Evolutionary conservation across 768 basidiomycete genomes (phyloP).

Genomic region (Cystofilobasidium bisporidii): DNA sequence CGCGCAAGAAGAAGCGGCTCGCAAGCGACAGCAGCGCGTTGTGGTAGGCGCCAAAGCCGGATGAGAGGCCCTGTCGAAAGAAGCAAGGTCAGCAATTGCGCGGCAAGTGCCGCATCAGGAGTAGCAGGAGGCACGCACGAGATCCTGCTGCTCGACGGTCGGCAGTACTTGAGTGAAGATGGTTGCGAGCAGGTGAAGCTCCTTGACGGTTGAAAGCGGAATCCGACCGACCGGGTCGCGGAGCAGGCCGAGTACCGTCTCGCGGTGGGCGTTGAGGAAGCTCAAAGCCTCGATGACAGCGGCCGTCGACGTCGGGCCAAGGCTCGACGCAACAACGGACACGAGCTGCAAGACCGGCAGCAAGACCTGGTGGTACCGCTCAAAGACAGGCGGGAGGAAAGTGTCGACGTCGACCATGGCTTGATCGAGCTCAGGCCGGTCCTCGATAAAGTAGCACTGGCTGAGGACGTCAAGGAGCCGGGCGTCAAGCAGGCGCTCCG

Average conservation of each 20-base stretch:
- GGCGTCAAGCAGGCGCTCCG: slow-evolving; percentile 70
- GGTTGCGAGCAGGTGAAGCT: slow-evolving; percentile 67
- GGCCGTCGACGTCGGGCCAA: slow-evolving; percentile 59
- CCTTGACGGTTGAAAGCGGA: slow-evolving; percentile 60
- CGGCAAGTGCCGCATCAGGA: too few species aligned
- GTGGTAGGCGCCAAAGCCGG: slow-evolving; percentile 80
- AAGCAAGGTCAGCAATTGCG: background rate
- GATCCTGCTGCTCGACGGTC: slow-evolving; percentile 61
- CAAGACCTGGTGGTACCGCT: slow-evolving; percentile 82
- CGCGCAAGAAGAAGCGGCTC: slow-evolving; percentile 56
- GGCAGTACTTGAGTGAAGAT: slow-evolving; percentile 61
- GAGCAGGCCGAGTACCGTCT: slow-evolving; percentile 71
- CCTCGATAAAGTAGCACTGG: slow-evolving; percentile 77
- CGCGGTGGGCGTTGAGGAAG: slow-evolving; percentile 71
- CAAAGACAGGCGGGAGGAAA: slow-evolving; percentile 78
- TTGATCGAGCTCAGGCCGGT: slow-evolving; percentile 71
- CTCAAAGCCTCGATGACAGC: slow-evolving; percentile 65
- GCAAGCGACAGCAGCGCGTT: slow-evolving; percentile 65
- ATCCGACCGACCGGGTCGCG: slow-evolving; percentile 60
- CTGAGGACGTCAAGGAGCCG: slow-evolving; percentile 64
- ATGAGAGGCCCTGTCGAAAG: slow-evolving; percentile 33
- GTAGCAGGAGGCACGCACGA: slow-evolving; percentile 52
- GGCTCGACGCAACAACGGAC: slow-evolving; percentile 63
- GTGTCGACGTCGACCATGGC: slow-evolving; percentile 71
- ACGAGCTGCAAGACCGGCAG: slow-evolving; percentile 78